Percentiles rank a stretch among this genome's conserved stretches.
These are phyloP conservation scores for Perilla frutescens DNA, from an alignment of 257 asterid genomes.

Conservation along the genomic window DNA sequence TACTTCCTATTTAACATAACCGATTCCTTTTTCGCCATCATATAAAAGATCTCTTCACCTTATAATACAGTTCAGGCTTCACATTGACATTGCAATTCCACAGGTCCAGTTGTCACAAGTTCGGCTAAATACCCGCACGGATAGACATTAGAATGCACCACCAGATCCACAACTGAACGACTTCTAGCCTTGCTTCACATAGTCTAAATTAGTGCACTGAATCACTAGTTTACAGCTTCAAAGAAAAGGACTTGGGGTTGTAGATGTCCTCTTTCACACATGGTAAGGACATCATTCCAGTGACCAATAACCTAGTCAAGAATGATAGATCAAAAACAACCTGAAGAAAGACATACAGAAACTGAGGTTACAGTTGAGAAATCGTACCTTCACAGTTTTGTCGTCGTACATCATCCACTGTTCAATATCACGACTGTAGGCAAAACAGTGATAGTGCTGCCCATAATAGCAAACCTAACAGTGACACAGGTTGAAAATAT, in stretches of 20 bases:
- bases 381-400: conserved; percentile 85
- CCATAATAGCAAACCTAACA: conserved; percentile 73
- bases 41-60: conserved; percentile 35
- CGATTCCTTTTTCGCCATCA: conserved; percentile 42
- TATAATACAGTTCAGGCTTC: conserved; percentile 47
- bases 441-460: conserved; percentile 96
- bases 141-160: conserved; percentile 31
- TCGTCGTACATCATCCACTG: conserved; percentile 96
- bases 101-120: conserved; percentile 30
- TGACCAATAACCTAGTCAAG: conserved; percentile 71
- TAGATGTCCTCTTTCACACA: conserved; percentile 89
- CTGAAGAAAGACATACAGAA: conserved; percentile 3
- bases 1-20: neutral
- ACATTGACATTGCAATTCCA: conserved; percentile 33
- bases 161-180: conserved; percentile 33
- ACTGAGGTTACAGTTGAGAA: conserved; percentile 21
- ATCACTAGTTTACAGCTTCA: conserved; percentile 71
- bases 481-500: conserved; percentile 8
- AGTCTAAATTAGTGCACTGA: conserved; percentile 12
- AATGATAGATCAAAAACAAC: conserved; percentile 15
- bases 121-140: conserved; percentile 19
- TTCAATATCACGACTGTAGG: conserved; percentile 71
- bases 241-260: conserved; percentile 95
- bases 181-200: conserved; percentile 28
- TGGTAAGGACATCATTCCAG: conserved; percentile 84